These are phyloP conservation scores for Phytopythium aichiense DNA, from an alignment of 352 stramenopile genomes.

Conservation along the genomic window DNA sequence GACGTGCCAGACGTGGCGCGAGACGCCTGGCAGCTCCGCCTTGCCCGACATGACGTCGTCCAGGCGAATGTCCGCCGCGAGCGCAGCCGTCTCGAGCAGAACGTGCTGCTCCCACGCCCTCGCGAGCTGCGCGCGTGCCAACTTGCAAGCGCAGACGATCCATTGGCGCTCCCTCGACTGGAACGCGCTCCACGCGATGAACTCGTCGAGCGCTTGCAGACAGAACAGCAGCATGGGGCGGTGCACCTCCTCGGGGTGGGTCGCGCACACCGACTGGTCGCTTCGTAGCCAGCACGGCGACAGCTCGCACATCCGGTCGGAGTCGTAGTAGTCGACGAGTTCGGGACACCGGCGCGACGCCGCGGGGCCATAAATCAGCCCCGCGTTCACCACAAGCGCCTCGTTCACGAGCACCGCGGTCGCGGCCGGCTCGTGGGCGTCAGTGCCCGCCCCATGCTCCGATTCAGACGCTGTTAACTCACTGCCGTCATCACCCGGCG, in stretches of 20 bases:
- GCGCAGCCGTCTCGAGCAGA: conserved; percentile 9
- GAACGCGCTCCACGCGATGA: conserved; percentile 39
- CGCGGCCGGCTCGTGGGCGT: not conserved
- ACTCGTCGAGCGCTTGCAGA: conserved; percentile 71
- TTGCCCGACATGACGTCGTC: conserved; percentile 34
- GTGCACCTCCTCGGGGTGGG: conserved; percentile 31
- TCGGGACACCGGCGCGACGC: conserved; percentile 15
- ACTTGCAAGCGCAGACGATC: conserved; percentile 39
- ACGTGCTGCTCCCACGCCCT: conserved; percentile 48
- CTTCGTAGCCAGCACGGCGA: conserved; percentile 54
- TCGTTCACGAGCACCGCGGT: conserved; percentile 34
- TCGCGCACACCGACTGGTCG: conserved; percentile 28
- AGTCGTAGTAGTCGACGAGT: conserved; percentile 66
- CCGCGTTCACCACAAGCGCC: conserved; percentile 12
- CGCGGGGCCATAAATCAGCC: not conserved
- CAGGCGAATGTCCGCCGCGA: conserved; percentile 31
- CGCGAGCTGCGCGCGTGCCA: conserved; percentile 54
- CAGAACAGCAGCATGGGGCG: conserved; percentile 73
- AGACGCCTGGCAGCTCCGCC: conserved; percentile 33
- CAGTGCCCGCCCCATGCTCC: not conserved
- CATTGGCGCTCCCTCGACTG: conserved; percentile 24
- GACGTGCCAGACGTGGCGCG: conserved; percentile 50
- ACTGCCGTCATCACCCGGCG: conserved; percentile 11
- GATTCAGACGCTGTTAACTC: not conserved
- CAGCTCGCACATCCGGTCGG: conserved; percentile 57